Evolutionary conservation across 176 grass and related monocot genomes (phyloP), one percentile per base, ranked within the genome.

Genomic region (Zoysia pacifica): DNA sequence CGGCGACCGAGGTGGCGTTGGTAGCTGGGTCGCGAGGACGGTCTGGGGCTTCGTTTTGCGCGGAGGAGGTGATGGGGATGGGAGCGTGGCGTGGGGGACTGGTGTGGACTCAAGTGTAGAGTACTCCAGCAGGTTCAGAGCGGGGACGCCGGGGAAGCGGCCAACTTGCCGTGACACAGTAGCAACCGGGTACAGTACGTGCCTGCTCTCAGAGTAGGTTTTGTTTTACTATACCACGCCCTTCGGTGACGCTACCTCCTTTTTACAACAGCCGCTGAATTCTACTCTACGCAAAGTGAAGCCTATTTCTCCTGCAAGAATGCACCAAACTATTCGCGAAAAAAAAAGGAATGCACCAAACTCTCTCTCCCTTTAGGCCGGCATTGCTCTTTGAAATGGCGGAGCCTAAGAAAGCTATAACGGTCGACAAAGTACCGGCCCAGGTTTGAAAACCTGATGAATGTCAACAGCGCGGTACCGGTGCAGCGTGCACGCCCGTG

Each of bases 51-150:
- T 74, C 61, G 61, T 68, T 71, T 53, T 87, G 63, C 41, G 66
- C 42, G 71, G 48, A 39, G 51, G 79, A 87, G 68, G 28, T 8
- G 41, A 54, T 73, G 60, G 60, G 61, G 19, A 81, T 66, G 42
- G 58, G 38, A 72, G 77, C 28, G 28, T 28, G 28, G 28, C 28
- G 28, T 81, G 55, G 62, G 75, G 75, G 15, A 20, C 47, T 65
- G 20, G 38, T 50, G 3, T 49, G 52, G 37, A 28, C 28, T 53
- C 73, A 59, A 38, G 43, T 28, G 28, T 28, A 28, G 28, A 28
- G 28, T 28, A 28, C 0, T 28, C 28, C 28, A 28, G 28, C 28
- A 0, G 28, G 28, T 28, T 28, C 73, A 77, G 55, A 16, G 55
- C 2, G 44, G 41, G n/a, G 84, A 35, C 48, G 11, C 0, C 4